Evolutionary conservation across 192 early-diverging fungal genomes (phyloP), one percentile per base, ranked within the genome.

Genomic region (Coemansia sp.): DNA sequence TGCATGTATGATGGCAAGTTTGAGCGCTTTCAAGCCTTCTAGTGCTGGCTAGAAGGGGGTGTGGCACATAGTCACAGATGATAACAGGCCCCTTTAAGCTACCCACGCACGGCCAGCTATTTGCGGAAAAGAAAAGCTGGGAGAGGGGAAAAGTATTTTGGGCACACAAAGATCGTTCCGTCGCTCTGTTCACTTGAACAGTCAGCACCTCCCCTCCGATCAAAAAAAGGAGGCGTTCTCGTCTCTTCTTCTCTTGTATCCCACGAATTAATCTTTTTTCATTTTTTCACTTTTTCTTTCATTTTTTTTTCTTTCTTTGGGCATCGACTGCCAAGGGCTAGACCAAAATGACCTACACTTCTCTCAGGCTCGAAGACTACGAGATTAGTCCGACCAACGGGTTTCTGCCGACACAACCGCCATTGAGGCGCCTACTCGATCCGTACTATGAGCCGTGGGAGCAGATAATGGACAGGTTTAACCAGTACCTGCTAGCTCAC

Each of bases 371-470:
- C 28, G 81, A 90, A 72, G 87, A 93, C 65, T 93, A 93, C 79
- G 94, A 92, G 61, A 90, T 98, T 62, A 85, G 88, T 57, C 89
- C 91, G 6, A 65, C 75, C 28, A 91, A 89, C 25, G 96, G 96
- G 5, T 98, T 98, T 76, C 79, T 98, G 20, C 96, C 94, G 3
- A 71, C 77, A 16, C 79, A 85, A 31, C 88, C 89, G 36, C 95
- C 95, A 38, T 73, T 95, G 61, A 74, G 79, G 6, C 79, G 92
- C 33, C 75, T 98, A 10, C 77, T 90, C 16, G 80, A 91, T 34
- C 83, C 85, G 23, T 91, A 94, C 72, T 98, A 86, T 79, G 87
- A 87, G 37, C 91, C 91, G 1, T 98, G 95, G 96, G 95, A 97
- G 77, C 57, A 48, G 0, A 84, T 91, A 61, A 85, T 97, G 75